Evolutionary conservation across 148 eudicot species (phyloP).

Genomic region (Fagopyrum tataricum): DNA sequence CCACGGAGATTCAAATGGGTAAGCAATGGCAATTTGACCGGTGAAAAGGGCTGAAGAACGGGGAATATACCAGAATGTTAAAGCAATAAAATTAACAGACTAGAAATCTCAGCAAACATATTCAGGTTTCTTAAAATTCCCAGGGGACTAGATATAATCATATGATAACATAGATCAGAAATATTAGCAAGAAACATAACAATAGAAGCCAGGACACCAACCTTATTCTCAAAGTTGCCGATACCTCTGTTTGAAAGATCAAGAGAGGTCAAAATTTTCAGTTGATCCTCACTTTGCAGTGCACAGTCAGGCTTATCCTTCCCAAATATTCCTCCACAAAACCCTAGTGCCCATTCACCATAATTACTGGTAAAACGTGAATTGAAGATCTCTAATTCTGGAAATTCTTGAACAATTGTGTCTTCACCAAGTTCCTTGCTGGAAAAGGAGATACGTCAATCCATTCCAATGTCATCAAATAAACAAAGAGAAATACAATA

Average conservation of each 20-base stretch:
- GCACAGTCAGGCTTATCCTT: slow-evolving; percentile 56
- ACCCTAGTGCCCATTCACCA: slow-evolving; percentile 93
- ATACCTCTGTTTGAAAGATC: slow-evolving; percentile 79
- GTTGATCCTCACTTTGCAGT: slow-evolving; percentile 31
- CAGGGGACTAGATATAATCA: background rate
- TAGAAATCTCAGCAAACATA: background rate
- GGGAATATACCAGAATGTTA: slow-evolving; percentile 9
- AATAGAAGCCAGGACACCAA: slow-evolving; percentile 14
- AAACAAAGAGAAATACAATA: background rate
- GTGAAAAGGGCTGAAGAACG: slow-evolving; percentile 59
- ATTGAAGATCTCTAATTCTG: slow-evolving; percentile 73
- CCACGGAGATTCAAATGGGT: slow-evolving; percentile 72
- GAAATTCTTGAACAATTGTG: slow-evolving; percentile 50
- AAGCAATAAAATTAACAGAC: background rate
- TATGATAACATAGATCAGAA: background rate
- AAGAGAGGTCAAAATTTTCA: slow-evolving; percentile 48
- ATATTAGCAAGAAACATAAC: slow-evolving; percentile 8
- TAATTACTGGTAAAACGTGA: slow-evolving; percentile 61
- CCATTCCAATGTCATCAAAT: slow-evolving; percentile 1
- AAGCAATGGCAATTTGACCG: slow-evolving; percentile 56
- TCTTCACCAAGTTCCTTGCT: slow-evolving; percentile 45
- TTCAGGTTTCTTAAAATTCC: slow-evolving; percentile 1
- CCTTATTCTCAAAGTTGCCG: slow-evolving; percentile 67
- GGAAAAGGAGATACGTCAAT: slow-evolving; percentile 25
- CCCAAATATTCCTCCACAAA: slow-evolving; percentile 78